Conservation (phyloP, 2,329 filamentous ascomycete species). For the Ceratocystis variospora region DNA sequence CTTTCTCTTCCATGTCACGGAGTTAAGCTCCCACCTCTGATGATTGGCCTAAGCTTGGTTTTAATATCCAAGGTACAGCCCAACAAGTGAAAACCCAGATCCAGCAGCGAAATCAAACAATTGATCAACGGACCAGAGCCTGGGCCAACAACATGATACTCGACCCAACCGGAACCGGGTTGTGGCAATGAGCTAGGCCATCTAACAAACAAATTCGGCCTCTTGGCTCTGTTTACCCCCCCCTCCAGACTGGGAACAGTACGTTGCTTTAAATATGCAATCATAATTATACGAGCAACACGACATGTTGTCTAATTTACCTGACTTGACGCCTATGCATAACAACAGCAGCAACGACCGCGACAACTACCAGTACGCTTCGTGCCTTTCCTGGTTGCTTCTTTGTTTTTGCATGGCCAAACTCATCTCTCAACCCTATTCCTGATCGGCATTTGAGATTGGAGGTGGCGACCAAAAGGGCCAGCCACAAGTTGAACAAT, state of each 20-base stretch:
- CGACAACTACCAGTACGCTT: no score
- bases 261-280: not conserved
- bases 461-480: no score
- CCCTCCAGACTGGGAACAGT: not conserved
- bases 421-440: no score
- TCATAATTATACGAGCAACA: not conserved
- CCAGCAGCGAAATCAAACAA: not conserved
- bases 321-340: not conserved
- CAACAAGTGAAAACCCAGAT: not conserved
- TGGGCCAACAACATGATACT: slow-evolving; percentile 2
- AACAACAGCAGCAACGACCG: no score
- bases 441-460: no score
- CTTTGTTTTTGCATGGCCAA: no score
- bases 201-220: not conserved
- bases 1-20: not conserved
- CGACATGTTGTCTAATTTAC: not conserved
- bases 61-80: not conserved
- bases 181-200: not conserved
- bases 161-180: not conserved
- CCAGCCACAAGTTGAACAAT: no score
- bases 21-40: not conserved
- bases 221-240: not conserved
- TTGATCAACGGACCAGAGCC: not conserved
- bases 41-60: no score
- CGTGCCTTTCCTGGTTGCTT: no score